Base-by-base conservation (phyloP, 2,329 filamentous ascomycete genomes). In the Amylocarpus encephaloides region DNA sequence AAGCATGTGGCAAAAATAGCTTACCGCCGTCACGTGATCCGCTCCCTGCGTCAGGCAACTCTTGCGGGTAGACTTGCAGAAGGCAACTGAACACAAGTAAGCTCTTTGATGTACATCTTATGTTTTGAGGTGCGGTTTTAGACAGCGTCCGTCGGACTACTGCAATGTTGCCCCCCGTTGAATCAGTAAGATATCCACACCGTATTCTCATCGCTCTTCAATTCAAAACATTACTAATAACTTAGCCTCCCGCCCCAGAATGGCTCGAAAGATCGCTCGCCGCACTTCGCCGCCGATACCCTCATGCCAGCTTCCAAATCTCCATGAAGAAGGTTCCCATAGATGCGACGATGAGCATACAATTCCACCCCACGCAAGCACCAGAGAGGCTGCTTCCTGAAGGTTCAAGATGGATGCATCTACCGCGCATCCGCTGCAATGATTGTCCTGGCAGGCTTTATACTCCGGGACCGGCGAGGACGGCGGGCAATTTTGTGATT, bases 371-470 rank as follows among this genome's bases (percentile, higher is more conserved):
- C 22, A 7, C 22, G 22, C 22, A 4, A 26, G 22, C 22, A 7
- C 22, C 22, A 4, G 4, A 4, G 22, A 7, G 4, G 22, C 22
- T 7, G 22, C 22, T 26, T 7, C 22, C 78, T 47, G 73, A 76
- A 53, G 79, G 85, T 55, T 73, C 88, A 54, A 86, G 85, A 62
- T 88, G 85, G 60, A 86, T 87, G 69, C 97, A 86, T 69, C 75
- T 95, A 44, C 92, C 93, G 7, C 79, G 93, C 44, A 95, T 97
- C 56, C 79, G 88, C 51, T 98, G 93, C 67, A 80, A 85, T 42
- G 93, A 97, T 67, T 97, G 93, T 66, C 88, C 89, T 0, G 89
- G 88, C 29, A 97, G 96, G 68, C 73, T 95, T 7, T 98, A 98
- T 68, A 95, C 90, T 0, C 88, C 91, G 0, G 88, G 89, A 0